A percentile compares a stretch with the other conserved stretches of the same genome.
Conservation (phyloP, 1,284 basidiomycete genomes). For the Ceratobasidium sp. region DNA sequence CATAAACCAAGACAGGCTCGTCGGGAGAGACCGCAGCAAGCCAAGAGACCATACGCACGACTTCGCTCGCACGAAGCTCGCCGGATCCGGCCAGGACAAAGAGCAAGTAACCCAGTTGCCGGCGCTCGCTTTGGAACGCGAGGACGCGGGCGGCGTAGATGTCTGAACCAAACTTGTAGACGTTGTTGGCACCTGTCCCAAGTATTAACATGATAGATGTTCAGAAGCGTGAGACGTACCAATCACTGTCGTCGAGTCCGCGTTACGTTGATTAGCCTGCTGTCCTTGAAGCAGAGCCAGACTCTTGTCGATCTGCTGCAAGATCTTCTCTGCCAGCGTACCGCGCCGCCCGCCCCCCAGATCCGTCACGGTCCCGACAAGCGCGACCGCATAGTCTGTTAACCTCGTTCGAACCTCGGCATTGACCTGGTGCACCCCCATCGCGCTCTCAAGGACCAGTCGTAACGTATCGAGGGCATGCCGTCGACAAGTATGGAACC, state of each 20-base stretch:
- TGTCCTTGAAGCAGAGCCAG: constrained; percentile 47
- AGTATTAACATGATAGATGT: constrained; percentile 21
- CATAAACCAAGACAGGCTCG: constrained; percentile 75
- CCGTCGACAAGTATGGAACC: constrained; percentile 73
- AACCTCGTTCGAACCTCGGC: constrained; percentile 48
- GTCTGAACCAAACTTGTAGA: constrained; percentile 65
- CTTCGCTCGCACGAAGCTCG: constrained; percentile 66
- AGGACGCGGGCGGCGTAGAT: constrained; percentile 72
- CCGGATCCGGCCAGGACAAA: constrained; percentile 73
- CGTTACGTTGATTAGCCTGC: constrained; percentile 54
- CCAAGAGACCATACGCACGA: constrained; percentile 73
- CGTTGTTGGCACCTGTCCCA: constrained; percentile 37
- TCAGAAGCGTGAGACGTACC: constrained; percentile 65
- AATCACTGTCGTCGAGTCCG: constrained; percentile 71
- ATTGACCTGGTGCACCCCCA: constrained; percentile 50
- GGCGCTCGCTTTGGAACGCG: constrained; percentile 77
- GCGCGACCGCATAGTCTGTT: constrained; percentile 49
- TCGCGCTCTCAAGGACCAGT: constrained; percentile 59
- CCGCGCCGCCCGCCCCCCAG: constrained; percentile 52
- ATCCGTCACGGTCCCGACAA: constrained; percentile 60
- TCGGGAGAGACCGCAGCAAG: constrained; percentile 64
- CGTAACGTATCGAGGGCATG: constrained; percentile 73
- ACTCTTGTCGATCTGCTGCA: constrained; percentile 71
- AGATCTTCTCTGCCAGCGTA: constrained; percentile 65
- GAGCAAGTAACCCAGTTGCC: constrained; percentile 69